phyloP scores from a whole-genome alignment of 164 flowering plant genomes.

The Magnolia changhungtana region DNA sequence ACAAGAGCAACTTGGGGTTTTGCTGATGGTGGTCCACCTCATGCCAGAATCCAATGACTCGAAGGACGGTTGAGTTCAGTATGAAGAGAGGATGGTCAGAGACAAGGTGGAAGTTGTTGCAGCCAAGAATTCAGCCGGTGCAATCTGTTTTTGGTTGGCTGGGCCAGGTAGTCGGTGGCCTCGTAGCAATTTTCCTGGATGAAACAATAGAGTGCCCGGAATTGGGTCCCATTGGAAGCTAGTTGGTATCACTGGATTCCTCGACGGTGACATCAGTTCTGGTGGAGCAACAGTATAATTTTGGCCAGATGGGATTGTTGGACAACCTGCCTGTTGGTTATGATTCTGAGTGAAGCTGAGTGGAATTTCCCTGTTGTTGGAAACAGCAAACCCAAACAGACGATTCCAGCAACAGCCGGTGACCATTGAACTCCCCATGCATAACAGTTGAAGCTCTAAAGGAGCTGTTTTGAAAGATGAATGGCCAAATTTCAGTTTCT shows the following conservation, averaged over 20 bases:
- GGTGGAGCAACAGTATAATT: conserved; percentile 50
- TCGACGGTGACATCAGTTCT: conserved; percentile 53
- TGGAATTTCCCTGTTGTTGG: background rate
- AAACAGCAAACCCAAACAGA: too few species aligned
- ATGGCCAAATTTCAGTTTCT: too few species aligned
- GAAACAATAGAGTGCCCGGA: conserved; percentile 52
- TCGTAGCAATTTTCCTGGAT: conserved; percentile 10
- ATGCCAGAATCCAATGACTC: background rate
- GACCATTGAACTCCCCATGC: too few species aligned
- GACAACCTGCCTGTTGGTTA: background rate
- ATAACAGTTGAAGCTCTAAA: too few species aligned
- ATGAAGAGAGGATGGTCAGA: conserved; percentile 27
- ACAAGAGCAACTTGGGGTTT: conserved; percentile 44
- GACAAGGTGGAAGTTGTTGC: conserved; percentile 18
- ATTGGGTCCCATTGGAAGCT: conserved; percentile 61
- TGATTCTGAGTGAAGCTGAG: background rate
- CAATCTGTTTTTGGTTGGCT: conserved; percentile 39
- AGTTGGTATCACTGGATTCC: conserved; percentile 43
- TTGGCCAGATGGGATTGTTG: background rate
- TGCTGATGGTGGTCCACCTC: conserved; percentile 24
- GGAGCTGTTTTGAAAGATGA: too few species aligned
- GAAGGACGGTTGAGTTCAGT: background rate
- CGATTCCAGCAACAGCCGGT: too few species aligned
- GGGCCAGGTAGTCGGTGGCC: conserved; percentile 32
- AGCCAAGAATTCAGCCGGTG: conserved; percentile 26